Base-by-base conservation (phyloP, 495 filamentous ascomycete species). In the Penicillium lividum region DNA sequence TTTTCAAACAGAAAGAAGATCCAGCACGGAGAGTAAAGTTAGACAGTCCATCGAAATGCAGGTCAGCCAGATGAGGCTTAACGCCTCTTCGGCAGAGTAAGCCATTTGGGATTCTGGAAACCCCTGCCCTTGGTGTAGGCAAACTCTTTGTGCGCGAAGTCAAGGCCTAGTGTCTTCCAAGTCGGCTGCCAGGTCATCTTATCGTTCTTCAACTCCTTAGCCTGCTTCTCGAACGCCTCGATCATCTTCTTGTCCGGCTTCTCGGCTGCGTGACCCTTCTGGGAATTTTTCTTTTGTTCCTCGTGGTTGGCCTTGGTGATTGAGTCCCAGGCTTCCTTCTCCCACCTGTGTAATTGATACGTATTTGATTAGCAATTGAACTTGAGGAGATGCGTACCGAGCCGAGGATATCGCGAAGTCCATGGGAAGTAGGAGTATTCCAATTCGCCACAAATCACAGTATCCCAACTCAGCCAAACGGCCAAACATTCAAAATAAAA, bases 151-250 rank as follows among this genome's bases (percentile, higher is more conserved):
- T 57, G 54, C 49, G 53, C 65, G 56, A 53, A 73, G 44, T 51
- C 60, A 34, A 77, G 38, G 22, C 77, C 77, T 53, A 80, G 22
- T n/a, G 67, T 73, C 69, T 78, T 71, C 76, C 76, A 80, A 15
- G 77, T 78, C 33, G 77, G 75, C 59, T 70, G 63, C 77, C 77
- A 80, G 1, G 64, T 29, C 54, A 69, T 64, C 59, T 66, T 65
- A 10, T 73, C 67, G 45, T 72, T 60, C 44, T 88, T 70, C 60
- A 90, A 57, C 61, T 80, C 75, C 79, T 85, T 70, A 8, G 85
- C 88, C 67, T 87, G 82, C 62, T 82, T 72, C 68, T 76, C 58
- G 53, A 58, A 74, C 2, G 67, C 65, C 51, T 71, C 63, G 5
- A 68, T 67, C 53, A 67, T 36, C 3, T 65, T 40, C 7, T 65